Conservation (phyloP, 192 early-diverging fungal species). For the Rhizophagus prolifer region DNA sequence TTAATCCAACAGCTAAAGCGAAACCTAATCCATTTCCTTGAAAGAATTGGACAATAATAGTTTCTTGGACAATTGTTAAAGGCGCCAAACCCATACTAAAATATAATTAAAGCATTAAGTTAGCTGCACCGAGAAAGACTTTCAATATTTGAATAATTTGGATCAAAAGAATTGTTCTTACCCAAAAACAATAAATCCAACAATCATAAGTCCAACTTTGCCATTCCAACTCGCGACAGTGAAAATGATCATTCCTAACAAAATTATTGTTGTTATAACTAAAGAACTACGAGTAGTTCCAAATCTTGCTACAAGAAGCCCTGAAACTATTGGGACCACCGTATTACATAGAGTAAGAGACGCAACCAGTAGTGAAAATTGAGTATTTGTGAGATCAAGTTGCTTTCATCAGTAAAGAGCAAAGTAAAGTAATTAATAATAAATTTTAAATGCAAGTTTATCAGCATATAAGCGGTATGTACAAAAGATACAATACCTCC, state of each 20-base stretch:
- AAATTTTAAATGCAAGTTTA: slow-evolving; percentile 45
- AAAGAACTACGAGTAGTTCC: slow-evolving; percentile 48
- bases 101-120: slow-evolving; percentile 20
- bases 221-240: slow-evolving; percentile 40
- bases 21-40: slow-evolving; percentile 63
- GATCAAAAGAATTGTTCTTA: slow-evolving; percentile 24
- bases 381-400: slow-evolving; percentile 44
- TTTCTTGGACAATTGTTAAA: slow-evolving; percentile 80
- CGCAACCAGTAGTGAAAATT: slow-evolving; percentile 45
- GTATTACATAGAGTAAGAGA: slow-evolving; percentile 46
- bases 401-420: slow-evolving; percentile 51
- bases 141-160: background rate
- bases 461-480: slow-evolving; percentile 51
- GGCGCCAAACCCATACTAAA: slow-evolving; percentile 68
- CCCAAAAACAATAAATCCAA: slow-evolving; percentile 46
- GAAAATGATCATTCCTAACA: slow-evolving; percentile 39
- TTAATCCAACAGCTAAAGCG: slow-evolving; percentile 68
- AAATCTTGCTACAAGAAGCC: slow-evolving; percentile 42
- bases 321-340: slow-evolving; percentile 43
- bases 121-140: background rate
- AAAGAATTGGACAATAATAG: slow-evolving; percentile 77
- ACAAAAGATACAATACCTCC: slow-evolving; percentile 66
- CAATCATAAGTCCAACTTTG: slow-evolving; percentile 42
- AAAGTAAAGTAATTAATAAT: slow-evolving; percentile 57
- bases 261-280: slow-evolving; percentile 42